Base-by-base conservation (phyloP, 1,284 basidiomycete species). In the Fomitopsis palustris region DNA sequence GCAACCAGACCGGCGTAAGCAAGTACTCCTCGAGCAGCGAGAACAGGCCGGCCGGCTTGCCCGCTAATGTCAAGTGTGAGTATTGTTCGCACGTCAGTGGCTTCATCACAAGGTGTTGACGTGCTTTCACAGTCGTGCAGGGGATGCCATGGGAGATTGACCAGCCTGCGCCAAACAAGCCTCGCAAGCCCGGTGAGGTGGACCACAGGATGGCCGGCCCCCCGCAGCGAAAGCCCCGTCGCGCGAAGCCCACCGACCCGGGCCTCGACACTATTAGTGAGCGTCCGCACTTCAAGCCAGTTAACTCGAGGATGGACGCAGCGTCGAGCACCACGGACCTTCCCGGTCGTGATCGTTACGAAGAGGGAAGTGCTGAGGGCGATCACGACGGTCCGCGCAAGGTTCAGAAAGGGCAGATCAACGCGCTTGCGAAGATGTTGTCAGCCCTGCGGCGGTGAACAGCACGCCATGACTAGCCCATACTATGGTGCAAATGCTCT, bases 391-490 rank as follows among this genome's bases (percentile, higher is more conserved):
- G 64, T 65, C 69, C 85, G 64, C 87, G 88, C 79, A 92, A 90
- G 77, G 88, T 91, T 69, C 88, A 90, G 77, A 91, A 86, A 74
- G 88, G 87, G 57, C 90, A 92, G 79, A 92, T 92, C 78, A 87
- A 88, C 66, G 82, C 90, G 39, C 77, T 92, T 67, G 89, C 88
- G 63, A 92, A 92, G 83, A 90, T 92, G 88, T 76, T 92, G 62
- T 90, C 86, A 62, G 88, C 88, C 54, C 73, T 90, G 74, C 80
- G 87, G 68, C 84, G 85, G 69, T 89, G 74, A 81, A 21, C 29
- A 12, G 31, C 17, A 29, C 45, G 14, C 12, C 6, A 14, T 37
- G 49, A 29, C 23, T 5, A 17, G 49, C 31, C 31, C 31, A 21
- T 31, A 19, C 21, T 17, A 39, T 35, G 33, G 49, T 31, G 17